Evolutionary conservation across 2,329 filamentous ascomycete genomes (phyloP).

Genomic region (Ploettnerulaceae sp.): DNA sequence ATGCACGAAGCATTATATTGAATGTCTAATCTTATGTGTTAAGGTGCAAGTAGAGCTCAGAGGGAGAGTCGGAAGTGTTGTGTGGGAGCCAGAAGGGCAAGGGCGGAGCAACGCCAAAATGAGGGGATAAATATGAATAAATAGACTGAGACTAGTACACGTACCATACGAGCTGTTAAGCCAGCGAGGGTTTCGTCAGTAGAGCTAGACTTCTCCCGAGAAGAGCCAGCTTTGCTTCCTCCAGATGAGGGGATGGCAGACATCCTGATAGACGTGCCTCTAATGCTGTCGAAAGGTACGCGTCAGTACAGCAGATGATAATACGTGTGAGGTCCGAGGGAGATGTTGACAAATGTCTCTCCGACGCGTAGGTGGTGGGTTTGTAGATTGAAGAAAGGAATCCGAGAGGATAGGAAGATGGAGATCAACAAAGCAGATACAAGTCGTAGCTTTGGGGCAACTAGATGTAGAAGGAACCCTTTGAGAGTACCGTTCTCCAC

Average conservation of each 20-base stretch:
- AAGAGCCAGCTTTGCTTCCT: conserved; percentile 32
- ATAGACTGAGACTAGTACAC: conserved; percentile 15
- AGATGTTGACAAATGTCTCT: conserved; percentile 26
- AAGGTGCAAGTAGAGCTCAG: not conserved
- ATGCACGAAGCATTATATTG: not conserved
- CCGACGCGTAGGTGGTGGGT: conserved; percentile 30
- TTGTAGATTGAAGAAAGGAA: conserved; percentile 26
- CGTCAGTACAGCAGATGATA: conserved; percentile 19
- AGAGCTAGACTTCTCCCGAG: conserved; percentile 34
- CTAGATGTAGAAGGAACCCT: conserved; percentile 31
- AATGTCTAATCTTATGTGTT: not conserved
- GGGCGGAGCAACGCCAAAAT: not conserved
- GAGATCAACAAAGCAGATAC: conserved; percentile 30
- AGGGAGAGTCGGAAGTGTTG: not conserved
- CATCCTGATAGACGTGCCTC: conserved; percentile 34
- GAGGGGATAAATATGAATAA: not conserved
- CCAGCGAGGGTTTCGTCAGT: conserved; percentile 8
- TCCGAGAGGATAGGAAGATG: conserved; percentile 9
- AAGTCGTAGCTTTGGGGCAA: conserved; percentile 31
- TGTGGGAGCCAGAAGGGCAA: not conserved
- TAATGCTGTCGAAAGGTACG: conserved; percentile 6
- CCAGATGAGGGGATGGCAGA: conserved; percentile 38
- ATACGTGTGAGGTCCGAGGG: conserved; percentile 24
- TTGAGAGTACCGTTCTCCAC: conserved; percentile 12
- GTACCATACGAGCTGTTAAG: conserved; percentile 31